These are phyloP conservation scores for Dioszegia crocea DNA, from an alignment of 768 basidiomycete genomes.

Conservation along the genomic window DNA sequence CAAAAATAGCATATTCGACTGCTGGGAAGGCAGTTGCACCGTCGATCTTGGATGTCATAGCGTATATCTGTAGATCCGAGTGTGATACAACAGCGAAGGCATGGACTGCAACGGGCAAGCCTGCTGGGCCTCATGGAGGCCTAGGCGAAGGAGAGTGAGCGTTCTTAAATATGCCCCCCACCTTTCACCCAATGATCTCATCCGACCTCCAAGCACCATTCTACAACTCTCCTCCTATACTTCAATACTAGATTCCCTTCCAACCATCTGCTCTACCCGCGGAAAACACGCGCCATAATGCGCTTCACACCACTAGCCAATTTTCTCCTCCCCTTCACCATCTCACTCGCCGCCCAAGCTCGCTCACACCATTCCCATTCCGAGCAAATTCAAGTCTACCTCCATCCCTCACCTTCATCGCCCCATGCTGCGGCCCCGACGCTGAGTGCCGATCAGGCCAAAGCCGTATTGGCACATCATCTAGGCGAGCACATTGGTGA, in stretches of 20 bases:
- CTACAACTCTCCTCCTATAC: too few species aligned
- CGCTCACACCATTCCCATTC: conserved; percentile 14
- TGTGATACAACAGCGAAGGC: too few species aligned
- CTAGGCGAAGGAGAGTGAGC: too few species aligned
- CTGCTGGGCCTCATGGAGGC: too few species aligned
- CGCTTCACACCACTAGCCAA: conserved; percentile 3
- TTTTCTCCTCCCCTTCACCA: not conserved
- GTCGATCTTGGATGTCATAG: too few species aligned
- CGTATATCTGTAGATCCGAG: too few species aligned
- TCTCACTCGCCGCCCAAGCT: not conserved
- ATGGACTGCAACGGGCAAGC: too few species aligned
- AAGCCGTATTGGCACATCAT: conserved; percentile 45
- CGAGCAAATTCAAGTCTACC: conserved; percentile 41
- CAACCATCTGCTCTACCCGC: too few species aligned
- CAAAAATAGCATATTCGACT: conserved; percentile 48
- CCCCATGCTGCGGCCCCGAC: conserved; percentile 27
- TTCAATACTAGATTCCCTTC: too few species aligned
- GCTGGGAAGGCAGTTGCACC: conserved; percentile 3
- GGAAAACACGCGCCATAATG: conserved; percentile 6
- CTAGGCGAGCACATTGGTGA: conserved; percentile 29
- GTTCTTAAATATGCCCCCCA: too few species aligned
- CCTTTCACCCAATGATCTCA: too few species aligned
- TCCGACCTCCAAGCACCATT: too few species aligned
- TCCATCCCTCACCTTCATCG: conserved; percentile 39
- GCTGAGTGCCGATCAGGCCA: conserved; percentile 36